phyloP scores from a whole-genome alignment of 73 alveolate genomes.

The Halteria grandinella region DNA sequence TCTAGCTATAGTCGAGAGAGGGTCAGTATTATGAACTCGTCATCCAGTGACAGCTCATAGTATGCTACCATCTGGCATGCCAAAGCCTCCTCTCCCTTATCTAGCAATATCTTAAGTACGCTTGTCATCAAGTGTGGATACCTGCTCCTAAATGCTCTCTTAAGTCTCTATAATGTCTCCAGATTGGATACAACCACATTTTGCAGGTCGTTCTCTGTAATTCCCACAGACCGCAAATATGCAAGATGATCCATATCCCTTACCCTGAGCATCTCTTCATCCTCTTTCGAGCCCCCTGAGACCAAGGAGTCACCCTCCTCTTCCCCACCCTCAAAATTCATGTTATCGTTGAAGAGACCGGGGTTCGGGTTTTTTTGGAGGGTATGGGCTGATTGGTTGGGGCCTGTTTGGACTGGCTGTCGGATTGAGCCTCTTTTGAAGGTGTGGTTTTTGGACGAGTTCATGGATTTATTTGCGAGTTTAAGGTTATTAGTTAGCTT shows the following conservation, averaged over 20 bases:
- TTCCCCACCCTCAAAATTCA: too few species aligned
- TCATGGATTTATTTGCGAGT: too few species aligned
- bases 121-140: constrained; percentile 43
- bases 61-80: constrained; percentile 43
- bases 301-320: background rate
- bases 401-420: too few species aligned
- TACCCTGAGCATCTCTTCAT: background rate
- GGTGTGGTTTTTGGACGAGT: too few species aligned
- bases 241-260: background rate
- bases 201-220: background rate
- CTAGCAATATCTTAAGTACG: constrained; percentile 36
- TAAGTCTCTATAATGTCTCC: constrained; percentile 5
- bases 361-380: too few species aligned
- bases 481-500: too few species aligned
- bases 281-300: background rate
- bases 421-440: too few species aligned
- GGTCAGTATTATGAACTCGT: constrained; percentile 35
- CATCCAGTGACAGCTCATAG: constrained; percentile 28
- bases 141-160: constrained; percentile 15
- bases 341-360: too few species aligned
- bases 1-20: constrained; percentile 5
- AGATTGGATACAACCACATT: constrained; percentile 2
- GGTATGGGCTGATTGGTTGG: too few species aligned
- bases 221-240: background rate
- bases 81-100: constrained; percentile 24